Percentiles rank a stretch among this genome's conserved stretches.
phyloP scores from a whole-genome alignment of 2,329 filamentous ascomycete genomes.

The Aureobasidium vineae region DNA sequence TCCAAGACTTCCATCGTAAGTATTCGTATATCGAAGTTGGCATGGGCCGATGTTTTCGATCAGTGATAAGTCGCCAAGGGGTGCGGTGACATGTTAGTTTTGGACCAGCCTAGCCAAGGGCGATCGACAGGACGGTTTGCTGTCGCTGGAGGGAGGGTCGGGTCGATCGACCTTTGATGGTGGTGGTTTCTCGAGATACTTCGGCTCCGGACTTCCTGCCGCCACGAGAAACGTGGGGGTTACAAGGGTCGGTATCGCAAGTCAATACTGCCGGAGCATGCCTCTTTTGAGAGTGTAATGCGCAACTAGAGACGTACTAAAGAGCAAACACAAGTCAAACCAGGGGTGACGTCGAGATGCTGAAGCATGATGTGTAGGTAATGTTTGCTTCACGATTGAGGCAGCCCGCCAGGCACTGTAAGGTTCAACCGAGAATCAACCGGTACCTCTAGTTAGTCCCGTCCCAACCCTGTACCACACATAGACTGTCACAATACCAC shows the following conservation, averaged over 20 bases:
- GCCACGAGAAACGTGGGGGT: not conserved
- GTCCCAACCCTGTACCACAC: no score
- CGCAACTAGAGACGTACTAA: no score
- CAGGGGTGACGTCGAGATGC: not conserved
- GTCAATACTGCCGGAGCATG: no score
- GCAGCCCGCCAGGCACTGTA: not conserved
- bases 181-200: not conserved
- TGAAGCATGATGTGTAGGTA: not conserved
- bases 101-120: slow-evolving; percentile 9
- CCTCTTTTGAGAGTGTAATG: no score
- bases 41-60: not conserved
- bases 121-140: slow-evolving; percentile 12
- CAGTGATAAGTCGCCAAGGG: not conserved
- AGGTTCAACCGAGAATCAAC: not conserved
- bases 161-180: not conserved
- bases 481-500: no score
- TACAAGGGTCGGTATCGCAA: not conserved
- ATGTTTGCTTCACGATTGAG: not conserved
- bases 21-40: not conserved
- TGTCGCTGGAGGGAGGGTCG: not conserved
- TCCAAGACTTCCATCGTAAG: not conserved
- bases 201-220: not conserved
- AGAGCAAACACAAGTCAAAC: no score
- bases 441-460: not conserved
- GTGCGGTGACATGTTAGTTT: slow-evolving; percentile 9